Conservation (phyloP, 495 filamentous ascomycete genomes). For the Cudoniella acicularis region DNA sequence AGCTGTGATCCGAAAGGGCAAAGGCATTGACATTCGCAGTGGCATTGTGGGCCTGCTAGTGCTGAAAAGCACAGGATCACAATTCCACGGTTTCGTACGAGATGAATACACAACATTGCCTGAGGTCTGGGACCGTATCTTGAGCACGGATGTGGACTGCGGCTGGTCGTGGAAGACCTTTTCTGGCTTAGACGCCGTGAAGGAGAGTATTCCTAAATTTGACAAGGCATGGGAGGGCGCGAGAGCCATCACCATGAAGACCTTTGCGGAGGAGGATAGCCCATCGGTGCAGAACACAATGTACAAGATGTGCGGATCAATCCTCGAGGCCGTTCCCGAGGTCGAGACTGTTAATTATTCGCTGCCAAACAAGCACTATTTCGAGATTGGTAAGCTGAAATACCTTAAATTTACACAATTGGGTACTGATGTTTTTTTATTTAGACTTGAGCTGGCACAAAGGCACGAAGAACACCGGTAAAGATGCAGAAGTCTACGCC, state of each 20-base stretch:
- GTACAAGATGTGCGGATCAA: conserved; percentile 95
- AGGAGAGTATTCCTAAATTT: conserved; percentile 60
- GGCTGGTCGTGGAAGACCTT: conserved; percentile 82
- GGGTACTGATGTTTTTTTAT: neutral
- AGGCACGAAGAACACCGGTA: conserved; percentile 92
- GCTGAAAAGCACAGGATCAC: conserved; percentile 95
- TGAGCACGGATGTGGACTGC: conserved; percentile 87
- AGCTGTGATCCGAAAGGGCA: conserved; percentile 38
- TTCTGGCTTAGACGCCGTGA: conserved; percentile 61
- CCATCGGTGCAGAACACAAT: conserved; percentile 95
- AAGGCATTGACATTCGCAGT: conserved; percentile 65
- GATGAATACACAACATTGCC: conserved; percentile 89
- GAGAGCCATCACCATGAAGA: conserved; percentile 78
- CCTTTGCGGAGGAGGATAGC: conserved; percentile 87
- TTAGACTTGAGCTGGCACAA: conserved; percentile 88
- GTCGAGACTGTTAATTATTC: conserved; percentile 74
- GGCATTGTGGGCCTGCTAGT: conserved; percentile 74
- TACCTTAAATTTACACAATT: neutral
- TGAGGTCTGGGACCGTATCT: conserved; percentile 91
- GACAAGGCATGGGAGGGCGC: conserved; percentile 73
- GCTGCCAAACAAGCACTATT: conserved; percentile 97
- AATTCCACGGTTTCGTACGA: conserved; percentile 89
- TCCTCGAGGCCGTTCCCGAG: conserved; percentile 69
- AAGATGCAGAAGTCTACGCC: conserved; percentile 92
- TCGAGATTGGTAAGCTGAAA: conserved; percentile 78